These are phyloP conservation scores for Limonium bicolor DNA, from an alignment of 148 eudicot genomes.

Conservation along the genomic window DNA sequence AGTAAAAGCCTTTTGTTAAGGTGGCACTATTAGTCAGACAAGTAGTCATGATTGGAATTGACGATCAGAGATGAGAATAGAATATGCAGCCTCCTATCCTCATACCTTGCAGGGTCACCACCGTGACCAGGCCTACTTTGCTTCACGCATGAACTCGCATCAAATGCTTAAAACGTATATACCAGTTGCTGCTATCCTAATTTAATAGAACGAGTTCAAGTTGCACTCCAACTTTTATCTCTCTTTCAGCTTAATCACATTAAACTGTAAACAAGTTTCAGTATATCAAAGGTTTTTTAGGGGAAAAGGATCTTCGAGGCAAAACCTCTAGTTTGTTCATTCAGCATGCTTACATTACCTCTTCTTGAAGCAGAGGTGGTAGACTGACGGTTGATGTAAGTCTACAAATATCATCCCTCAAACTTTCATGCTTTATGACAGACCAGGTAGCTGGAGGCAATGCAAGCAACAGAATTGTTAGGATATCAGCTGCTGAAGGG, in stretches of 20 bases:
- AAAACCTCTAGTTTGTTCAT: no score
- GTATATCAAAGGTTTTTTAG: background rate
- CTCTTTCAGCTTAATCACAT: background rate
- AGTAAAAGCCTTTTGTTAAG: no score
- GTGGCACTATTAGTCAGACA: no score
- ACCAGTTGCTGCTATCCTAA: no score
- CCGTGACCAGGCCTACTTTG: background rate
- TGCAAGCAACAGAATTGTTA: constrained; percentile 72
- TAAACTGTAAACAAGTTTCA: background rate
- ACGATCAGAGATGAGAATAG: no score
- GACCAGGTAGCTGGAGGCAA: constrained; percentile 85
- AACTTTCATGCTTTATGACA: constrained; percentile 34
- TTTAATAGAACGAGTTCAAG: background rate
- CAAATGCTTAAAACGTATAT: background rate
- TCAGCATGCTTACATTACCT: no score
- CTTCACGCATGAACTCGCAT: background rate
- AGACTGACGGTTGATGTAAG: constrained; percentile 44
- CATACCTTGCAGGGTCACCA: background rate
- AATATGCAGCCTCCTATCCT: background rate
- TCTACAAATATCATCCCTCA: constrained; percentile 31
- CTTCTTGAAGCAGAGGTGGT: constrained; percentile 67
- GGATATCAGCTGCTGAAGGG: constrained; percentile 56
- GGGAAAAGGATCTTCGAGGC: no score
- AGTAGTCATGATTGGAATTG: no score
- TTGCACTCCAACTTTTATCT: no score